Base-by-base conservation (phyloP, 306 rosid genomes). In the Inga leiocalycina region DNA sequence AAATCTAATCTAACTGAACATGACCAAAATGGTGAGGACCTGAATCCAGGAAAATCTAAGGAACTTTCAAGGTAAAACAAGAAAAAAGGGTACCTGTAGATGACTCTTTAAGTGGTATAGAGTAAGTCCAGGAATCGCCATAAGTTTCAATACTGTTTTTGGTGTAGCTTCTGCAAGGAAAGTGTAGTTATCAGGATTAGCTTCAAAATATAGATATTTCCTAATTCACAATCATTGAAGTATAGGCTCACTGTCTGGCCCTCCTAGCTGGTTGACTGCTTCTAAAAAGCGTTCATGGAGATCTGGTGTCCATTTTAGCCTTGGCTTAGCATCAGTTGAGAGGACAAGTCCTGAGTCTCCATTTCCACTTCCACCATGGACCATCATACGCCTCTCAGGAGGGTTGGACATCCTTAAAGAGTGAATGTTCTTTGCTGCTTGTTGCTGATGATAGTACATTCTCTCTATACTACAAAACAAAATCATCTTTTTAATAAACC, bases 231-330 rank as follows among this genome's bases (percentile, higher is more conserved):
- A 27, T 61, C 73, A 59, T 66, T 74, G 22, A 54, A 19, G 71
- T 44, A 81, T 48, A 35, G 34, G 81, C 98, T 92, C 82, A 94
- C 98, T 94, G 61, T 93, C 97, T 57, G 97, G 88, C 70, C 98
- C 98, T 51, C 98, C 98, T 39, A 92, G 91, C 81, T 93, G 93
- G 70, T 89, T 91, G 19, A 94, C 97, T 19, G 98, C 98, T 77
- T 94, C 97, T 5, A 93, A 89, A 80, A 94, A 94, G 20, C 97
- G 90, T 72, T 93, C 90, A 12, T 94, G 98, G 74, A 94, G 96
- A 82, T 94, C 98, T 0, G 90, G 88, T 5, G 98, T 93, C 98
- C 98, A 94, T 86, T 94, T 94, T 6, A 94, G 88, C 79, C 98
- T 86, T 4, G 98, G 98, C 82, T 94, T 94, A 65, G 98, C 97